Conservation (phyloP, 192 early-diverging fungal species). For the Entomortierella beljakovae region DNA sequence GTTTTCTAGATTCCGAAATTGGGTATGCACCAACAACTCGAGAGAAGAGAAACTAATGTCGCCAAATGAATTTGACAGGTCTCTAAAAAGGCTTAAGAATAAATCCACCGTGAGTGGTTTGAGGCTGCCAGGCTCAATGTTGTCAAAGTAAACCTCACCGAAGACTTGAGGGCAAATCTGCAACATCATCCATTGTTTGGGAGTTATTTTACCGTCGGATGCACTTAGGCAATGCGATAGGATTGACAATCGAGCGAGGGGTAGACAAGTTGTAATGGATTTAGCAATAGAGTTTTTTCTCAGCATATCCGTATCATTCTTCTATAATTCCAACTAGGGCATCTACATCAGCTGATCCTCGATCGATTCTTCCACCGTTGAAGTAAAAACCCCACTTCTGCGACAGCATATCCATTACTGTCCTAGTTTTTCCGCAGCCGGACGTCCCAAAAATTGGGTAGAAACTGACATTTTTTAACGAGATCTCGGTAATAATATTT, state of each 20-base stretch:
- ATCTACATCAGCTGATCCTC: too few species aligned
- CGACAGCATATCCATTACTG: conserved; percentile 11
- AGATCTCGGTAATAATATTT: neutral
- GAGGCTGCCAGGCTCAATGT: neutral
- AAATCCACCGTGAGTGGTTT: too few species aligned
- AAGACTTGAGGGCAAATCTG: neutral
- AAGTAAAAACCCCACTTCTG: conserved; percentile 30
- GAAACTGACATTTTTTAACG: neutral
- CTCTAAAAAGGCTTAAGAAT: neutral
- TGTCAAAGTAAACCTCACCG: neutral
- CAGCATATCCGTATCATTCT: neutral
- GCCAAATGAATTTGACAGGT: neutral
- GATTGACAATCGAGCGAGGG: conserved; percentile 4
- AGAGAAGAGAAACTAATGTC: neutral
- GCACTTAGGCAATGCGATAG: conserved; percentile 8
- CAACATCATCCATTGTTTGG: too few species aligned
- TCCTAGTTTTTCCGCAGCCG: conserved; percentile 22
- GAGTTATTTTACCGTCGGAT: conserved; percentile 2
- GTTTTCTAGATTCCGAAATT: neutral
- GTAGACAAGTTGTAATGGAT: conserved; percentile 1
- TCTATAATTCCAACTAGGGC: neutral
- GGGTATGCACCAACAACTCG: neutral
- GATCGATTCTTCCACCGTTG: conserved; percentile 13
- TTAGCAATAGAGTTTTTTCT: conserved; percentile 10
- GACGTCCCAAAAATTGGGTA: conserved; percentile 7